phyloP scores from a whole-genome alignment of 495 filamentous ascomycete genomes.

The Podospora pseudocomata region DNA sequence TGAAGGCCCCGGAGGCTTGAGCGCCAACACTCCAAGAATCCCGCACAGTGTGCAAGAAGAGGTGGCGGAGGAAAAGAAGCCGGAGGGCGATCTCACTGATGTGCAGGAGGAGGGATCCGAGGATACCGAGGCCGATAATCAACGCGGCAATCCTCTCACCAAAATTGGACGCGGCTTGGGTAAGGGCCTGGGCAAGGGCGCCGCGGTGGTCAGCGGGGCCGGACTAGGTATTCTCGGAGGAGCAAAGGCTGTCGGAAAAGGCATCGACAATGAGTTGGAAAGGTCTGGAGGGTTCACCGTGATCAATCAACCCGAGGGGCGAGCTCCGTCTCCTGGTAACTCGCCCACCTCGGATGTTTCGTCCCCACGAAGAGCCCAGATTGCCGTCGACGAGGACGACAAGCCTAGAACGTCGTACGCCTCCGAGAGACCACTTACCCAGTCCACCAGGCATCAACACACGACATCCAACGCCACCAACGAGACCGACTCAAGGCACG shows the following conservation, averaged over 20 bases:
- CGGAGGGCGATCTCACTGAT: slow-evolving; percentile 24
- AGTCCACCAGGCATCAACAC: slow-evolving; percentile 31
- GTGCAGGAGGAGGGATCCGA: slow-evolving; percentile 32
- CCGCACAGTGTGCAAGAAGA: slow-evolving; percentile 67
- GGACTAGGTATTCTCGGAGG: slow-evolving; percentile 45
- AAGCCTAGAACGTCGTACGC: slow-evolving; percentile 33
- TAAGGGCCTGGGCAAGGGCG: slow-evolving; percentile 39
- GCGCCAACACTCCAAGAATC: slow-evolving; percentile 74
- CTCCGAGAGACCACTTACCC: slow-evolving; percentile 28
- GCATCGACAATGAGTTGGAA: slow-evolving; percentile 56
- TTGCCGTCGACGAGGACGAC: slow-evolving; percentile 21
- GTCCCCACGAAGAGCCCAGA: slow-evolving; percentile 1
- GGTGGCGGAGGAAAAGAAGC: slow-evolving; percentile 42
- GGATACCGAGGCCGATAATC: slow-evolving; percentile 1
- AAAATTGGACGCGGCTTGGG: slow-evolving; percentile 38
- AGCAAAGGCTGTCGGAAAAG: slow-evolving; percentile 56
- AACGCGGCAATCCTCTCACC: slow-evolving; percentile 21
- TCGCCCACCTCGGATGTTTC: not conserved
- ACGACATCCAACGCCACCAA: slow-evolving; percentile 35
- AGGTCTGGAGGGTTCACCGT: slow-evolving; percentile 54
- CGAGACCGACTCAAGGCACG: slow-evolving; percentile 31
- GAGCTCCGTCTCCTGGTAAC: not conserved
- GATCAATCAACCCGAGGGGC: slow-evolving; percentile 20
- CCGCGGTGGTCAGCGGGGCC: slow-evolving; percentile 34
- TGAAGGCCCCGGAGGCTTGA: slow-evolving; percentile 63